phyloP scores from a whole-genome alignment of 2,329 filamentous ascomycete genomes.

The Madurella fahalii region DNA sequence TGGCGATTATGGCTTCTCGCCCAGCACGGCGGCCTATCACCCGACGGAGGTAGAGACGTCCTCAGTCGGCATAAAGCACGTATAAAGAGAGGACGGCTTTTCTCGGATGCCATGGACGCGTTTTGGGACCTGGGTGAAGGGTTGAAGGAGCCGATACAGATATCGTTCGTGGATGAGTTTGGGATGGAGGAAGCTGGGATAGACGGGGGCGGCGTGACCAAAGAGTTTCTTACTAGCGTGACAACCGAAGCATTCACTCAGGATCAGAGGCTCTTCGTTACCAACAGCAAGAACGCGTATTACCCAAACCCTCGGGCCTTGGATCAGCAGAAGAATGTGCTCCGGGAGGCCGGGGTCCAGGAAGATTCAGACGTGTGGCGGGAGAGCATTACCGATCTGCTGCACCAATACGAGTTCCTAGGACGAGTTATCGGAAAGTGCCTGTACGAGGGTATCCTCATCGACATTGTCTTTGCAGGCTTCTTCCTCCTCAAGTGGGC shows the following conservation, averaged over 20 bases:
- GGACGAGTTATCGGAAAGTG: slow-evolving; percentile 94
- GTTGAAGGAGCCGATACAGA: slow-evolving; percentile 92
- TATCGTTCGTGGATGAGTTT: slow-evolving; percentile 92
- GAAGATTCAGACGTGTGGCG: slow-evolving; percentile 56
- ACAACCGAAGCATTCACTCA: slow-evolving; percentile 77
- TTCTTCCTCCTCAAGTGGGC: slow-evolving; percentile 97
- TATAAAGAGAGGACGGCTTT: slow-evolving; percentile 73
- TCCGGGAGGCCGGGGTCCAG: slow-evolving; percentile 48
- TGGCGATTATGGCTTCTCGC: slow-evolving; percentile 64
- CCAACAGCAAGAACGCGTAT: slow-evolving; percentile 80
- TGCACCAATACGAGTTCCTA: slow-evolving; percentile 82
- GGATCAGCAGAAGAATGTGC: slow-evolving; percentile 60
- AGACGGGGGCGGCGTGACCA: slow-evolving; percentile 93
- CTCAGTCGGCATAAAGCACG: slow-evolving; percentile 66
- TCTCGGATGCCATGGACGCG: slow-evolving; percentile 78
- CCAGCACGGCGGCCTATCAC: slow-evolving; percentile 28
- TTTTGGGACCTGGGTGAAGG: slow-evolving; percentile 79
- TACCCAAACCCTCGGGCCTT: slow-evolving; percentile 81
- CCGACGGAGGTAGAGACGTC: slow-evolving; percentile 33
- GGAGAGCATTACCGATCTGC: slow-evolving; percentile 53
- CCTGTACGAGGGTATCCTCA: slow-evolving; percentile 91
- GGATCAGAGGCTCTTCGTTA: slow-evolving; percentile 64
- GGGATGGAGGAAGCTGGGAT: slow-evolving; percentile 86
- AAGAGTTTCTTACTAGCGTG: slow-evolving; percentile 89
- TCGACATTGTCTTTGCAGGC: slow-evolving; percentile 87